Evolutionary conservation across 768 basidiomycete genomes (phyloP), one percentile per base, ranked within the genome.

Genomic region (Mycena belliarum): DNA sequence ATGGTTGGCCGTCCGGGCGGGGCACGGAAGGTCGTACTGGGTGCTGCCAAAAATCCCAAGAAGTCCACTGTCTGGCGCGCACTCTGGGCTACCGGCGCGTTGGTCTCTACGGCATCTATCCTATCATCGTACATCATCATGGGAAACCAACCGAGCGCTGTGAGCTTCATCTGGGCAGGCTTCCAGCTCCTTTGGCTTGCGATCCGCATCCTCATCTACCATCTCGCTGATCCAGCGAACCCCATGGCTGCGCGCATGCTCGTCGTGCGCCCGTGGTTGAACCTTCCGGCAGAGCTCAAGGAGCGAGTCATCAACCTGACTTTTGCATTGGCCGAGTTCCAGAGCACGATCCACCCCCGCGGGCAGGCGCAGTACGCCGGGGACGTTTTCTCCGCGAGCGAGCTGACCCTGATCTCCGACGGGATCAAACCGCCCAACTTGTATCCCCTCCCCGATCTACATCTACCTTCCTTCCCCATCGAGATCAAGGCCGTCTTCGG

Each of bases 111-210:
- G 4, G n/a, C 32, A 10, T 66, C 69, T 6, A 57, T 67, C 12
- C 3, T 69, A 15, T 21, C 64, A 9, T 66, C 66, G 15, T 71
- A 69, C 43, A 46, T 67, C 29, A 26, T 61, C 21, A 50, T 72
- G 15, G 55, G 58, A 7, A 18, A 45, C 20, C 40, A 33, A 40
- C 57, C 57, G 12, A 57, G 57, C 55, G 24, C 24, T 10, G 42
- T 65, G 23, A 63, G 67, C 4, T 41, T 63, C 24, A 43, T 63
- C 11, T 71, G 70, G 69, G 52, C 49, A 0, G 63, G 41, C 3
- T 71, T 70, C 45, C 70, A 71, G 53, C 25, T 60, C 21, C 50
- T 66, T 1, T 71, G 69, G 70, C 63, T 70, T 18, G 52, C 43
- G 5, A 45, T 60, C 23, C 65, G 69, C 14, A 52, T 66, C 20